Evolutionary conservation across 2,329 filamentous ascomycete species (phyloP).

Genomic region (Ophiosphaerella herpotricha): DNA sequence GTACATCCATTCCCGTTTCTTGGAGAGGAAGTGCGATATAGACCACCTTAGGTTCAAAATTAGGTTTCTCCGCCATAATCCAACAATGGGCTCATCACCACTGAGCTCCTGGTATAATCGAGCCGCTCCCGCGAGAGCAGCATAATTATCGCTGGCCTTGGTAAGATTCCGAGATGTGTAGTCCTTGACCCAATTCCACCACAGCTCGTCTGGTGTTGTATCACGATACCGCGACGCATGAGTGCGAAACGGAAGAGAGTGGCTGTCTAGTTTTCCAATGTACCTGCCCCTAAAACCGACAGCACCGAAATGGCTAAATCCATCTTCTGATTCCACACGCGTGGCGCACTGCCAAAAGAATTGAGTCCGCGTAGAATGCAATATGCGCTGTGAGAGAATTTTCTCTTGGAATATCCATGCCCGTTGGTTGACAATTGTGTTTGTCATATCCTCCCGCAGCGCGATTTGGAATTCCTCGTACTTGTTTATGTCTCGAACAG

Average conservation of each 20-base stretch:
- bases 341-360: conserved; percentile 4
- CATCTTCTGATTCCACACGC: conserved; percentile 3
- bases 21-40: neutral
- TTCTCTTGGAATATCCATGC: conserved; percentile 8
- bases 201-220: neutral
- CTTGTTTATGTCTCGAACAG: neutral
- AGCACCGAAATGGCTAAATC: neutral
- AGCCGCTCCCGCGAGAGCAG: conserved; percentile 1
- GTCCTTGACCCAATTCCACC: neutral
- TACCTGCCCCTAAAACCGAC: neutral
- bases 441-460: too few relatives aligned
- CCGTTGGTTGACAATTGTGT: neutral
- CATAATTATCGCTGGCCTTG: neutral
- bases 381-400: conserved; percentile 1
- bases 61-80: neutral
- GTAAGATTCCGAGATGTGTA: neutral
- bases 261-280: neutral
- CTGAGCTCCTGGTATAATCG: conserved; percentile 1
- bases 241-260: neutral
- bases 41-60: neutral
- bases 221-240: neutral
- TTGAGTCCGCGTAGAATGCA: conserved; percentile 1
- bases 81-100: neutral
- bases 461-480: neutral
- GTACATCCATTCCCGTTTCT: neutral